A percentile compares a stretch with the other conserved stretches of the same genome.
These are phyloP conservation scores for Penicillium oxalicum DNA, from an alignment of 2,329 filamentous ascomycete species.

Conservation along the genomic window DNA sequence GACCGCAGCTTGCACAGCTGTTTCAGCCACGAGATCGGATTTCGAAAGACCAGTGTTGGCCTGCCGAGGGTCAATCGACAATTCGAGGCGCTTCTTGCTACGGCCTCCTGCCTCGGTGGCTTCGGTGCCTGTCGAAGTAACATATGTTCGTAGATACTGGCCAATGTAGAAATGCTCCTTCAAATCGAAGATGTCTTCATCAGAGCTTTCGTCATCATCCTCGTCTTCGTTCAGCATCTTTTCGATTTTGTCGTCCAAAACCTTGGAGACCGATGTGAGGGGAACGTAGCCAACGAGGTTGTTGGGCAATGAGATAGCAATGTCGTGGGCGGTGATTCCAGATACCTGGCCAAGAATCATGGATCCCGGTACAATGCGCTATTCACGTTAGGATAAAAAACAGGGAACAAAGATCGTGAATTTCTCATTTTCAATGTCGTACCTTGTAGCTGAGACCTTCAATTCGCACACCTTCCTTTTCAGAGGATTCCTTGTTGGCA, in stretches of 20 bases:
- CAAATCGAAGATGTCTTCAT: conserved; percentile 61
- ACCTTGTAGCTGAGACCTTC: conserved; percentile 89
- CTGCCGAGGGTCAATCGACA: conserved; percentile 73
- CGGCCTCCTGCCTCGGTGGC: conserved; percentile 49
- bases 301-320: conserved; percentile 82
- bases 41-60: conserved; percentile 69
- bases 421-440: conserved; percentile 23
- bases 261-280: conserved; percentile 82
- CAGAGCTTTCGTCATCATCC: conserved; percentile 46
- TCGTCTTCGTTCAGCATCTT: conserved; percentile 55
- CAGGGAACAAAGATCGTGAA: background rate
- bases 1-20: conserved; percentile 80
- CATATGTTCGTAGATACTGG: conserved; percentile 80
- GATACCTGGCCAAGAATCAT: conserved; percentile 81
- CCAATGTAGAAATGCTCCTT: conserved; percentile 71
- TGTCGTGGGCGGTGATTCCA: conserved; percentile 70
- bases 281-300: conserved; percentile 86
- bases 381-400: conserved; percentile 29
- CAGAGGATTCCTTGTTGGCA: conserved; percentile 45
- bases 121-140: conserved; percentile 67
- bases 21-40: conserved; percentile 67
- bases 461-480: conserved; percentile 59
- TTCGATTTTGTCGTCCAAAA: conserved; percentile 70
- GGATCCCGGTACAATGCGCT: conserved; percentile 80
- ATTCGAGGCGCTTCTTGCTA: conserved; percentile 73